Conservation (phyloP, 441 rosid genomes). For the Croton setiger region DNA sequence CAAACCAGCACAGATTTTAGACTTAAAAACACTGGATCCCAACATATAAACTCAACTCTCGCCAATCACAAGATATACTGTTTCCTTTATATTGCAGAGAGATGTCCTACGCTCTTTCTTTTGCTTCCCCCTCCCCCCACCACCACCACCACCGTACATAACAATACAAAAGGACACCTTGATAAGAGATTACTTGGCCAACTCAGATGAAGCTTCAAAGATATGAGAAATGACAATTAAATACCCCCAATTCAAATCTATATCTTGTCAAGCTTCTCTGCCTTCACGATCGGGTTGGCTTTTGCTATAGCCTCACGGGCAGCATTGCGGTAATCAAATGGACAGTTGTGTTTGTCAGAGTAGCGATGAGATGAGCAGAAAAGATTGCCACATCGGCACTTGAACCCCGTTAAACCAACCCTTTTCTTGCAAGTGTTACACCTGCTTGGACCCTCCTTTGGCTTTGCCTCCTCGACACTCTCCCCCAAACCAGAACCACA, state of each 20-base stretch:
- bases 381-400: slow-evolving; percentile 62
- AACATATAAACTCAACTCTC: slow-evolving; percentile 29
- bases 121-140: slow-evolving; percentile 16
- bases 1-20: slow-evolving; percentile 39
- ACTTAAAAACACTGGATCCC: slow-evolving; percentile 33
- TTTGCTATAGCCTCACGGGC: slow-evolving; percentile 57
- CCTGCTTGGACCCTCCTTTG: slow-evolving; percentile 45
- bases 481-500: slow-evolving; percentile 32
- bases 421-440: slow-evolving; percentile 54
- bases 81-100: slow-evolving; percentile 29
- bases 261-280: slow-evolving; percentile 55
- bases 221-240: slow-evolving; percentile 23
- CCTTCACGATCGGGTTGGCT: slow-evolving; percentile 57
- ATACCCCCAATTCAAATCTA: slow-evolving; percentile 19
- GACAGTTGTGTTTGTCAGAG: slow-evolving; percentile 72
- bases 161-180: slow-evolving; percentile 39
- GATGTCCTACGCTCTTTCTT: slow-evolving; percentile 29
- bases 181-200: slow-evolving; percentile 26
- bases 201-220: slow-evolving; percentile 29
- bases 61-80: slow-evolving; percentile 37
- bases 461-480: slow-evolving; percentile 46
- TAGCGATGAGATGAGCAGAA: slow-evolving; percentile 74
- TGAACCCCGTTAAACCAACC: slow-evolving; percentile 67
- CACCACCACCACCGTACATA: slow-evolving; percentile 29
- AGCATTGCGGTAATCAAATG: slow-evolving; percentile 57